Base-by-base conservation (phyloP, 169 alveolate species). In the Theileria sp. region DNA sequence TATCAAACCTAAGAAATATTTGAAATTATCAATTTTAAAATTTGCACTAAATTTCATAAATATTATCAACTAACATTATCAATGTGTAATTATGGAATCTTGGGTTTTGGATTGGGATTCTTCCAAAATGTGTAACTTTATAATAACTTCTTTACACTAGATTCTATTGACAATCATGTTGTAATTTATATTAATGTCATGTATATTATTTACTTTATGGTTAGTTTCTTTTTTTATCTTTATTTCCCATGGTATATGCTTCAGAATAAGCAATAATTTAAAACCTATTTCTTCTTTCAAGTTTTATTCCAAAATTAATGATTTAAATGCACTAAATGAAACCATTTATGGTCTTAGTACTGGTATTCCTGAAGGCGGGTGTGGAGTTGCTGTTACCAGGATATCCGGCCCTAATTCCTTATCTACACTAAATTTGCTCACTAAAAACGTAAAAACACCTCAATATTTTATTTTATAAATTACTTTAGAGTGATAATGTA, bases 351-450 rank as follows among this genome's bases (percentile, higher is more conserved):
- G 87, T 19, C 84, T 85, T 15, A 26, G 80, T 28, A 66, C 91
- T 15, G 78, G 82, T 21, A 72, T 85, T 19, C 91, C 87, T 0
- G 85, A 77, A 23, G 91, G 91, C 3, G 91, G 91, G 44, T 85
- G 91, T 77, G 91, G 87, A 10, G 58, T 85, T 9, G 91, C 91
- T 10, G 80, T 85, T 3, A 65, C 73, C 3, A 69, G 91, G 49
- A 69, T 85, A 28, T 75, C 91, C 0, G 91, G 91, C 13, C 77
- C 30, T 17, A 67, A 85, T n/a, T 65, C 77, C 36, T 51, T 70
- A 21, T 25, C 54, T 34, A 56, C 79, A n/a, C 64, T 85, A 76
- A 70, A 75, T n/a, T 19, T 77, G 15, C 30, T 85, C 38, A 76
- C 86, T 38, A 75, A 34, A 5, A 60, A 51, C 7, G 26, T 36